phyloP scores from a whole-genome alignment of 129 eudicot genomes.

The Escallonia rubra region DNA sequence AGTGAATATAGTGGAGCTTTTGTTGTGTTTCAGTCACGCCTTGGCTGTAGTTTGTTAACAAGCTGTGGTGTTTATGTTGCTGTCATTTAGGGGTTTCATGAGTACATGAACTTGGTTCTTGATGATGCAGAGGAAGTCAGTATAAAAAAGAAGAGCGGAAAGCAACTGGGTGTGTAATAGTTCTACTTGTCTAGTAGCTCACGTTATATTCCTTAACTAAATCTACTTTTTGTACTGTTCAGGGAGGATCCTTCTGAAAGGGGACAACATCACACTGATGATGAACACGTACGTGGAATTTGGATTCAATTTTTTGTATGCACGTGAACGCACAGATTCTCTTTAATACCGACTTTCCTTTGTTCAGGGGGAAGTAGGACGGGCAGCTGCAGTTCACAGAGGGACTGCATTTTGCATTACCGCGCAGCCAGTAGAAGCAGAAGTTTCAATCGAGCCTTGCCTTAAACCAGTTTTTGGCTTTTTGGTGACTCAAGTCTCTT shows the following conservation, averaged over 20 bases:
- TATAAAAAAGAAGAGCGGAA: slow-evolving; percentile 67
- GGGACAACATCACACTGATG: slow-evolving; percentile 76
- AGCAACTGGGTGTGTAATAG: slow-evolving; percentile 40
- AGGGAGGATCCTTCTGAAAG: slow-evolving; percentile 71
- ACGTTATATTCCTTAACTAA: not conserved
- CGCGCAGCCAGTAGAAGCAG: too few species aligned
- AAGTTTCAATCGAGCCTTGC: too few species aligned
- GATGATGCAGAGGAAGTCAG: slow-evolving; percentile 76
- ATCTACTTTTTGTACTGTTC: not conserved
- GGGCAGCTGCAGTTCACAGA: not conserved
- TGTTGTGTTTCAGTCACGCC: not conserved
- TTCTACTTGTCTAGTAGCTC: not conserved
- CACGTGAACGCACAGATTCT: not conserved
- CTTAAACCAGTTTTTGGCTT: too few species aligned
- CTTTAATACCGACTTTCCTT: not conserved
- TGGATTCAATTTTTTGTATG: not conserved
- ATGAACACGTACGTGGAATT: slow-evolving; percentile 52
- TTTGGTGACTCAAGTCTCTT: too few species aligned
- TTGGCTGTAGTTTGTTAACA: too few species aligned
- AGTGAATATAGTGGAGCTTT: not conserved
- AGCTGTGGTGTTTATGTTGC: not conserved
- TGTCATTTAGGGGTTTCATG: slow-evolving; percentile 49
- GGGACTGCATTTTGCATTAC: too few species aligned
- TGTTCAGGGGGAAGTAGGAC: slow-evolving; percentile 27
- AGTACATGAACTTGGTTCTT: slow-evolving; percentile 74